These are phyloP conservation scores for Calvatia gigantea DNA, from an alignment of 768 basidiomycete genomes.

Conservation along the genomic window DNA sequence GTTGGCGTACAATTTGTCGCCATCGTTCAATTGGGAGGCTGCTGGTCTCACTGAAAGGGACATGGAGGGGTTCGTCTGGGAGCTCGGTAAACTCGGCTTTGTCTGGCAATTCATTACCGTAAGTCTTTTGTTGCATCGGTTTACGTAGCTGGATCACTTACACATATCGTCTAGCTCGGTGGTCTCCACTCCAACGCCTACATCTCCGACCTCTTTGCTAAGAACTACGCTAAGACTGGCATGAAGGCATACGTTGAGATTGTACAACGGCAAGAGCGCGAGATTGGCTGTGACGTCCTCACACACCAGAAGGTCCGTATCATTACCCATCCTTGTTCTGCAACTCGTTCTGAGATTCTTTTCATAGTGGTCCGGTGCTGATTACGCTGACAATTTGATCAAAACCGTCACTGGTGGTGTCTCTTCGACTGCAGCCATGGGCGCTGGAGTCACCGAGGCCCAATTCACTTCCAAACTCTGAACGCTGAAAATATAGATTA, in stretches of 20 bases:
- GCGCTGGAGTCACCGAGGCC: slow-evolving; percentile 88
- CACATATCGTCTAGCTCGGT: slow-evolving; percentile 76
- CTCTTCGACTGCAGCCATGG: slow-evolving; percentile 99
- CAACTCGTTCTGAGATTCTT: slow-evolving; percentile 16
- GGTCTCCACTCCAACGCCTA: slow-evolving; percentile 97
- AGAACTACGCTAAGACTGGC: slow-evolving; percentile 85
- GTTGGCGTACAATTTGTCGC: slow-evolving; percentile 95
- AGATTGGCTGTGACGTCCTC: slow-evolving; percentile 92
- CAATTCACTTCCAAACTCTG: slow-evolving; percentile 60
- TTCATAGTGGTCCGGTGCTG: slow-evolving; percentile 87
- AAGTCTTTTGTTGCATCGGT: slow-evolving; percentile 22
- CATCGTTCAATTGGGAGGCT: slow-evolving; percentile 93
- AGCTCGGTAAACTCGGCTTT: slow-evolving; percentile 92
- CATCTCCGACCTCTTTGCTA: slow-evolving; percentile 91
- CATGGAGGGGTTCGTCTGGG: slow-evolving; percentile 90
- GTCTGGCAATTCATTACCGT: slow-evolving; percentile 99
- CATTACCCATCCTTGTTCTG: neutral
- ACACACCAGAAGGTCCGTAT: slow-evolving; percentile 88
- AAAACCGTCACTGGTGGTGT: slow-evolving; percentile 98
- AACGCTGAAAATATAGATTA: slow-evolving; percentile 13
- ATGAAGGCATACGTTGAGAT: slow-evolving; percentile 99
- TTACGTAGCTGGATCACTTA: neutral
- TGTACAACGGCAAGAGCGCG: slow-evolving; percentile 88
- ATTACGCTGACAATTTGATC: slow-evolving; percentile 86
- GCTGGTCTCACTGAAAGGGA: slow-evolving; percentile 84